These are phyloP conservation scores for Primulina huaijiensis DNA, from an alignment of 257 asterid genomes.

Conservation along the genomic window DNA sequence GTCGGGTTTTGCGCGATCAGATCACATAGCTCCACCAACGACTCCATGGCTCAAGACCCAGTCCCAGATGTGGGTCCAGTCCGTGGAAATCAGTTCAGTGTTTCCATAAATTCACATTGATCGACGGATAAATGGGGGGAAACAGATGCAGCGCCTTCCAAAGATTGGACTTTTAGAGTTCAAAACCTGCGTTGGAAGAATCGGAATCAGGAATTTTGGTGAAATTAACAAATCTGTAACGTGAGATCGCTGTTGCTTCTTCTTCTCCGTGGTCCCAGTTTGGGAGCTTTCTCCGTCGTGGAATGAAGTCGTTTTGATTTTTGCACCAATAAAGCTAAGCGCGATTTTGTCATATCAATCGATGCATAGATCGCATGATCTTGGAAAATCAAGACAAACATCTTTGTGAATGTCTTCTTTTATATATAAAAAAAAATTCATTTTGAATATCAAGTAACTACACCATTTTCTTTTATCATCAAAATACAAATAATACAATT, in stretches of 20 bases:
- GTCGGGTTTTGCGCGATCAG: conserved; percentile 62
- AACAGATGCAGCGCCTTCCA: background rate
- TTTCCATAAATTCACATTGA: background rate
- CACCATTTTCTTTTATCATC: no score
- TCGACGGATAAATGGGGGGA: background rate
- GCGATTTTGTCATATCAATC: no score
- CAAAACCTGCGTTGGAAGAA: background rate
- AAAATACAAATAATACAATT: no score
- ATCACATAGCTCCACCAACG: conserved; percentile 85
- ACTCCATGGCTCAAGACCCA: conserved; percentile 53
- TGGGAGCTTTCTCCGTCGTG: no score
- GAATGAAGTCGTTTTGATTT: no score
- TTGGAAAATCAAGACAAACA: no score
- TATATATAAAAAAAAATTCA: no score
- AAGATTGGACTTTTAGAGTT: background rate
- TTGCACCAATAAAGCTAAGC: no score
- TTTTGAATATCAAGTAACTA: no score
- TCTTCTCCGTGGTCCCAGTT: background rate
- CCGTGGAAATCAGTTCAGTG: background rate
- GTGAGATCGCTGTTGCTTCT: background rate
- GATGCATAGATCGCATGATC: no score
- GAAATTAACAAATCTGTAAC: no score
- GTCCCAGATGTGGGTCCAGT: conserved; percentile 17
- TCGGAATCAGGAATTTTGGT: background rate
- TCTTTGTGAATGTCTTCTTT: no score